These are phyloP conservation scores for Hanseniaspora jakobsenii DNA, from an alignment of 805 yeast species.

Conservation along the genomic window DNA sequence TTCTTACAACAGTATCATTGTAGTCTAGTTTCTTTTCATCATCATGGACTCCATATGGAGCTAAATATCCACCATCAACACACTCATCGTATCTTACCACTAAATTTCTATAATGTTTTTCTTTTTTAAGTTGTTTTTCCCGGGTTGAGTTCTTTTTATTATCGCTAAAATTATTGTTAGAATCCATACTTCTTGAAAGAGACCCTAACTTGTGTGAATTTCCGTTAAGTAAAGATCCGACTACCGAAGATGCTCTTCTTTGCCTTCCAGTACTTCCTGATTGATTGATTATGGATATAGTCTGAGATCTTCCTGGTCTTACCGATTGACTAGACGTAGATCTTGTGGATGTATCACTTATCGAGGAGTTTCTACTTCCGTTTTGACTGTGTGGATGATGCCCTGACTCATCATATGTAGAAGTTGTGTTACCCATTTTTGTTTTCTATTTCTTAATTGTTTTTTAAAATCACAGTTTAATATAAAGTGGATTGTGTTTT, in stretches of 20 bases:
- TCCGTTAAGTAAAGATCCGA: conserved; percentile 20
- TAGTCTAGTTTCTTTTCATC: conserved; percentile 55
- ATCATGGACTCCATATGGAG: conserved; percentile 81
- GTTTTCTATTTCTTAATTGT: background rate
- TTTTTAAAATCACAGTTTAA: too few species aligned
- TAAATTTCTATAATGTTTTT: conserved; percentile 43
- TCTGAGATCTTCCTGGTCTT: conserved; percentile 10
- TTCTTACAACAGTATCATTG: conserved; percentile 59
- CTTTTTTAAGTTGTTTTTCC: conserved; percentile 44
- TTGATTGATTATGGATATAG: background rate
- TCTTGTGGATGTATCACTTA: background rate
- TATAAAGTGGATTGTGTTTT: background rate
- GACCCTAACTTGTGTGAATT: conserved; percentile 22
- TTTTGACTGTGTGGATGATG: conserved; percentile 9
- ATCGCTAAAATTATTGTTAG: conserved; percentile 17
- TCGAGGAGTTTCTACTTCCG: conserved; percentile 18
- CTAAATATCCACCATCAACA: conserved; percentile 90
- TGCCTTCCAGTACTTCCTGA: conserved; percentile 15
- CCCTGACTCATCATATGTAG: conserved; percentile 8
- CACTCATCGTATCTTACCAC: conserved; percentile 52
- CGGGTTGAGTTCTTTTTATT: conserved; percentile 33
- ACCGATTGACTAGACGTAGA: conserved; percentile 4
- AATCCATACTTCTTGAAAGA: conserved; percentile 15
- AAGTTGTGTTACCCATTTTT: conserved; percentile 11
- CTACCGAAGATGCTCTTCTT: conserved; percentile 24